Conservation (phyloP, 2,329 filamentous ascomycete species). For the Penicillium sp. region DNA sequence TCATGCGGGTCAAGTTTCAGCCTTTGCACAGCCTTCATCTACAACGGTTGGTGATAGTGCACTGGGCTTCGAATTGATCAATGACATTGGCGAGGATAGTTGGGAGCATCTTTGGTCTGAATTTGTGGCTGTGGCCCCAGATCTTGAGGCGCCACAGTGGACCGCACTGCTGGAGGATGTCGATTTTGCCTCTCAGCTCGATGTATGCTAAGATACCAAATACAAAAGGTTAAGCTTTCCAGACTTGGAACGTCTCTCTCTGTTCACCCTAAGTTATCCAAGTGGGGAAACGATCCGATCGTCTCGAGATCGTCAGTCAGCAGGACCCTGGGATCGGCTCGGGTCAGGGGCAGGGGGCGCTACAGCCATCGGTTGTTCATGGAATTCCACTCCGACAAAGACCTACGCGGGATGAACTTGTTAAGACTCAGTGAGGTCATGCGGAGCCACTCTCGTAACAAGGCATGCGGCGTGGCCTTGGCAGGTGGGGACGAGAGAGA, state of each 20-base stretch:
- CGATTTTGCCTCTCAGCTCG: constrained; percentile 10
- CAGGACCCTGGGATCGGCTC: background rate
- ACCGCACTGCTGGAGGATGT: constrained; percentile 18
- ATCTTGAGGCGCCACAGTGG: constrained; percentile 18
- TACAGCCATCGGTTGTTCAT: background rate
- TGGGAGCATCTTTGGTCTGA: constrained; percentile 17
- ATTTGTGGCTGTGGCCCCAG: constrained; percentile 17
- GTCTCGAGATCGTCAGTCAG: background rate
- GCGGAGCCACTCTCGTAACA: constrained; percentile 4
- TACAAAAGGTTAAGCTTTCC: background rate
- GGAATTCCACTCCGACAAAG: background rate
- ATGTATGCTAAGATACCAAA: background rate
- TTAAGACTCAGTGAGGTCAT: constrained; percentile 1
- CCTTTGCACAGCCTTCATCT: constrained; percentile 2
- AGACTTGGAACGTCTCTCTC: background rate
- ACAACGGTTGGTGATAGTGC: background rate
- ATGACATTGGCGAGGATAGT: constrained; percentile 7
- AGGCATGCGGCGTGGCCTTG: constrained; percentile 11
- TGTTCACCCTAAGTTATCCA: background rate
- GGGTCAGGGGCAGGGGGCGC: background rate
- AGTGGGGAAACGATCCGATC: background rate
- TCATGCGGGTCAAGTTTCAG: background rate
- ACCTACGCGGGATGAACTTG: background rate
- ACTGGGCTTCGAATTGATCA: background rate
- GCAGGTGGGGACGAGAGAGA: constrained; percentile 14